Evolutionary conservation across 1,284 basidiomycete species (phyloP), one percentile per base, ranked within the genome.

Genomic region (Grifola frondosa): DNA sequence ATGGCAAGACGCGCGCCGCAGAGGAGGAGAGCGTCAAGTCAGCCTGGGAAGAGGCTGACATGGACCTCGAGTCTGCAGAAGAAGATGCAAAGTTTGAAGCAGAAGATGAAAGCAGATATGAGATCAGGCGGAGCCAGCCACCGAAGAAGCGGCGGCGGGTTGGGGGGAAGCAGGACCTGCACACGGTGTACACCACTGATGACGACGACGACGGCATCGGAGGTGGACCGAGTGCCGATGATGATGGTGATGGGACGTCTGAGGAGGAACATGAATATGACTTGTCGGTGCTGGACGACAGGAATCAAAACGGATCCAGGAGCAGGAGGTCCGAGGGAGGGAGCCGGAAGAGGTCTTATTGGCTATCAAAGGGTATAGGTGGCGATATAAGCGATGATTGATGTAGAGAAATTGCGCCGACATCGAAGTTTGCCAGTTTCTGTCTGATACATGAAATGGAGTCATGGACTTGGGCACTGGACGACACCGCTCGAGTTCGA

Each of bases 51-150:
- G 63, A 68, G 32, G 69, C 67, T n/a, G 76, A 79, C 16, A 60
- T 63, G 47, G 69, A 70, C 7, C 25, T 57, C 7, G 59, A 61
- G 5, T 49, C 56, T 3, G 65, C 66, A 28, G 38, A 54, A 34
- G 39, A 48, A 20, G 48, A 44, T n/a, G 50, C 41, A 17, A 50
- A 54, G 19, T 41, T 52, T 10, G 63, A 61, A 9, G 63, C 64
- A 7, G 70, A 72, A 30, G 75, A 76, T 29, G 71, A 71, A 30
- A 79, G 78, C 35, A 67, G 79, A 24, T 83, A 83, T 58, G 68
- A 61, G 34, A 80, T 81, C 38, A 60, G 61, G 34, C 52, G 57
- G 30, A 46, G 44, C 19, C 64, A 67, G 40, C 74, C 73, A 20
- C 68, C 73, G 12, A 68, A 64, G 52, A 81, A 80, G 58, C 70